Evolutionary conservation across 108 stramenopile species (phyloP), one percentile per base, ranked within the genome.

Genomic region (Nitzschia sp.): DNA sequence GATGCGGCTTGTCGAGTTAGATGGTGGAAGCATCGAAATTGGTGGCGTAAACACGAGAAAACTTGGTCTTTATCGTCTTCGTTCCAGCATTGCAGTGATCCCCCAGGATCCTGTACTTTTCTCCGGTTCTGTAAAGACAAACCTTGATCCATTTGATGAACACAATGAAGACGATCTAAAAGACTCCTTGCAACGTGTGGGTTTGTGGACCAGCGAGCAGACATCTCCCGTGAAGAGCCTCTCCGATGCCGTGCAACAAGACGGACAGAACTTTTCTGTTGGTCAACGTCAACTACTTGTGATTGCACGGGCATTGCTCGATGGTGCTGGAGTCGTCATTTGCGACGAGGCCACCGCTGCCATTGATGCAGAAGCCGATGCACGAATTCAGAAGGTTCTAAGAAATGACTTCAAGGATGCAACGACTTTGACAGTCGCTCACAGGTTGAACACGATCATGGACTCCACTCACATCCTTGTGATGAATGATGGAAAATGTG

Each of bases 231-330:
- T 92, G 34, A 57, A 80, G 39, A 65, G 79, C 6, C 70, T 96
- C 3, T 69, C 80, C 9, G 91, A 86, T n/a, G 26, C 52, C 17
- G 93, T 98, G 2, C 61, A 74, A 21, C 93, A 94, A 69, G 90
- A 80, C 43, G 97, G 97, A 21, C 58, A 64, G 10, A 98, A 98
- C 70, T 87, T 90, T 40, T 83, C 82, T 19, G 84, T 95, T 11
- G 97, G 97, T 15, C 93, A 98, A 73, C 81, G 97, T 37, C 96
- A 97, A 66, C 83, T 98, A 0, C 71, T 98, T 19, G 94, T 93
- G 44, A 84, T 98, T 70, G 96, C 95, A 5, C 78, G 97, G 37
- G 95, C 95, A 1, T 69, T 97, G 63, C 73, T 98, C 8, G 70
- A 81, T 3, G 67, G 78, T 11, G 67, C 81, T 6, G 78, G 70